Evolutionary conservation across 768 basidiomycete genomes (phyloP).

Genomic region (Hericium erinaceus): DNA sequence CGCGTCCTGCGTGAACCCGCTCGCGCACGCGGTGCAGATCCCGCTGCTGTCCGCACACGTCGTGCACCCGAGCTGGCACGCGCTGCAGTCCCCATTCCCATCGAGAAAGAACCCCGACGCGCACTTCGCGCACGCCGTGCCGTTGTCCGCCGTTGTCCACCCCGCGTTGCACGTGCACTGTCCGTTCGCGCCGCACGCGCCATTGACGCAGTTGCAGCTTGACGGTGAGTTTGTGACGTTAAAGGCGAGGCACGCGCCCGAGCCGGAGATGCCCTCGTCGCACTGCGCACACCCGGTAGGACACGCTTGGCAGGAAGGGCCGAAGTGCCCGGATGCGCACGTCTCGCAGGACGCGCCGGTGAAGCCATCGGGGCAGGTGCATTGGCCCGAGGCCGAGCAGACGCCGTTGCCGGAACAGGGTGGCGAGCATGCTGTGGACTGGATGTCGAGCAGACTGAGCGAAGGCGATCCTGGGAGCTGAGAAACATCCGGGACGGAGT

Average conservation of each 20-base stretch:
- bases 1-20: slow-evolving; percentile 58
- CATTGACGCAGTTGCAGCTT: slow-evolving; percentile 78
- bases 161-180: slow-evolving; percentile 73
- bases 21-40: slow-evolving; percentile 60
- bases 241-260: slow-evolving; percentile 58
- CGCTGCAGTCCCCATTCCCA: slow-evolving; percentile 60
- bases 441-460: slow-evolving; percentile 58
- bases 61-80: slow-evolving; percentile 66
- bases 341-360: slow-evolving; percentile 72
- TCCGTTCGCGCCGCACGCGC: slow-evolving; percentile 57
- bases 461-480: slow-evolving; percentile 50
- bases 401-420: slow-evolving; percentile 65
- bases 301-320: slow-evolving; percentile 60
- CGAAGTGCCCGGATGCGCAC: slow-evolving; percentile 69
- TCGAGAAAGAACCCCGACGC: slow-evolving; percentile 66
- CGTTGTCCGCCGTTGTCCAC: slow-evolving; percentile 61
- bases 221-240: slow-evolving; percentile 43
- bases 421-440: slow-evolving; percentile 68
- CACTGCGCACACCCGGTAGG: slow-evolving; percentile 61
- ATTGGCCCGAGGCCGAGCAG: slow-evolving; percentile 63
- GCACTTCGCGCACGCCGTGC: slow-evolving; percentile 72
- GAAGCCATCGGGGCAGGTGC: slow-evolving; percentile 66
- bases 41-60: slow-evolving; percentile 62
- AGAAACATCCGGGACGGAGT: slow-evolving; percentile 63
- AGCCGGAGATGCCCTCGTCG: slow-evolving; percentile 72